Evolutionary conservation across 257 asterid species (phyloP).

Genomic region (Solanum piurae): DNA sequence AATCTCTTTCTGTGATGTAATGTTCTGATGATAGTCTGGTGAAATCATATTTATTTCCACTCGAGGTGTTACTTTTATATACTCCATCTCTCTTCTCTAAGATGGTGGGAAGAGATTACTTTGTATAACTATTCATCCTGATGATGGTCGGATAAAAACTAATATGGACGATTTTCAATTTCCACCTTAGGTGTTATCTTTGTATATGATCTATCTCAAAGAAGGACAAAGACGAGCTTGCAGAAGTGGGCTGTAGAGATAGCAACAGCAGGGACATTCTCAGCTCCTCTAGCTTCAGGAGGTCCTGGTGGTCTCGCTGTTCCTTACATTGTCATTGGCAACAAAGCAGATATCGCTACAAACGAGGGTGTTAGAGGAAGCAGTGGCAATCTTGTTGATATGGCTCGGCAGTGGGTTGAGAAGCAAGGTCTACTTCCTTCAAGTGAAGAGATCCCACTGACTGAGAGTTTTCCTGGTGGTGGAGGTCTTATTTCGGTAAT

Average conservation of each 20-base stretch:
- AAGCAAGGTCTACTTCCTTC: conserved; percentile 91
- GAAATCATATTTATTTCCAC: neutral
- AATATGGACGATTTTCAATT: neutral
- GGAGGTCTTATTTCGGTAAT: conserved; percentile 93
- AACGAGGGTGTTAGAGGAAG: conserved; percentile 52
- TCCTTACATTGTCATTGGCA: conserved; percentile 82
- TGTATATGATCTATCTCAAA: conserved; percentile 92
- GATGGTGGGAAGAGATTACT: neutral
- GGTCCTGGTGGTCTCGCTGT: conserved; percentile 99
- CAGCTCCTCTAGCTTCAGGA: conserved; percentile 86
- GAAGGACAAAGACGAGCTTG: conserved; percentile 80
- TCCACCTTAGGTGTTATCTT: conserved; percentile 67
- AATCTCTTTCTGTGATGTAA: neutral
- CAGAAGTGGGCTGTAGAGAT: conserved; percentile 95
- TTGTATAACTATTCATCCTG: neutral
- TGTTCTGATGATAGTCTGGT: neutral
- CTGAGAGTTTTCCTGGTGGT: conserved; percentile 74
- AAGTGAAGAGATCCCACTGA: conserved; percentile 78
- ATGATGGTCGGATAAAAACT: neutral
- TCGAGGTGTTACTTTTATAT: neutral
- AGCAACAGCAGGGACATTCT: conserved; percentile 76
- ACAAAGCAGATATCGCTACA: conserved; percentile 69
- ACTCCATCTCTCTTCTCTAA: neutral
- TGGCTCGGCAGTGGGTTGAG: conserved; percentile 98
- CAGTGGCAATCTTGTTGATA: conserved; percentile 95